A percentile compares a stretch with the other conserved stretches of the same genome.
phyloP scores from a whole-genome alignment of 495 filamentous ascomycete species.

The Aspergillus ostianus region DNA sequence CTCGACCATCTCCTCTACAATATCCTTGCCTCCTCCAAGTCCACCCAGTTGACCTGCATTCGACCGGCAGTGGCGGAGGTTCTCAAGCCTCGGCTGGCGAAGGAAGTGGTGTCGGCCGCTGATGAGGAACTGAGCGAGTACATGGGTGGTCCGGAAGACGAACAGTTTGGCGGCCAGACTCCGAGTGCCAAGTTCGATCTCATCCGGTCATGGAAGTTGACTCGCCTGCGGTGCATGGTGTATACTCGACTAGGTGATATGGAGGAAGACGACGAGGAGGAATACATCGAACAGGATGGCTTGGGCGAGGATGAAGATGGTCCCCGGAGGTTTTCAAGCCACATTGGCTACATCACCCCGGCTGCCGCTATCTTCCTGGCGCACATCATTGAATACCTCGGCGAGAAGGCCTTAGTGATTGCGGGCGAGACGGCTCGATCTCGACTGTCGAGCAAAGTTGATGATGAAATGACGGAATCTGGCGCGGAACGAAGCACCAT shows the following conservation, averaged over 20 bases:
- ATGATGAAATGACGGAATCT: constrained; percentile 22
- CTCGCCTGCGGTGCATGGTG: constrained; percentile 92
- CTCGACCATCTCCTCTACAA: constrained; percentile 91
- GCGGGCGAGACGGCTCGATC: constrained; percentile 87
- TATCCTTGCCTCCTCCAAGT: constrained; percentile 75
- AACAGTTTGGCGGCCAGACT: constrained; percentile 56
- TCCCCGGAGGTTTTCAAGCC: constrained; percentile 53
- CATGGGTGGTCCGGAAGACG: constrained; percentile 71
- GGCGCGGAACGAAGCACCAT: constrained; percentile 32
- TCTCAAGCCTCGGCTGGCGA: constrained; percentile 82
- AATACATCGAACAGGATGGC: constrained; percentile 70
- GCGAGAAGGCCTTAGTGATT: constrained; percentile 81
- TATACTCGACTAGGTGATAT: constrained; percentile 95
- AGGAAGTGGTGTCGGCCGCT: constrained; percentile 80
- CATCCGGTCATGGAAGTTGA: constrained; percentile 85
- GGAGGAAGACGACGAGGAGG: constrained; percentile 96
- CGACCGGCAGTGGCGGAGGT: constrained; percentile 84
- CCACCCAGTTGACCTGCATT: constrained; percentile 74
- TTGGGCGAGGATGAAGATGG: constrained; percentile 50
- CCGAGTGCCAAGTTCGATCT: constrained; percentile 72
- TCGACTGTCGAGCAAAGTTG: constrained; percentile 50
- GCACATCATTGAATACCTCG: constrained; percentile 89
- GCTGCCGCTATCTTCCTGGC: constrained; percentile 95
- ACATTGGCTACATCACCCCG: constrained; percentile 75
- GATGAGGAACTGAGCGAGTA: constrained; percentile 91